Conservation (phyloP, 495 filamentous ascomycete species). For the Penicillium goetzii region DNA sequence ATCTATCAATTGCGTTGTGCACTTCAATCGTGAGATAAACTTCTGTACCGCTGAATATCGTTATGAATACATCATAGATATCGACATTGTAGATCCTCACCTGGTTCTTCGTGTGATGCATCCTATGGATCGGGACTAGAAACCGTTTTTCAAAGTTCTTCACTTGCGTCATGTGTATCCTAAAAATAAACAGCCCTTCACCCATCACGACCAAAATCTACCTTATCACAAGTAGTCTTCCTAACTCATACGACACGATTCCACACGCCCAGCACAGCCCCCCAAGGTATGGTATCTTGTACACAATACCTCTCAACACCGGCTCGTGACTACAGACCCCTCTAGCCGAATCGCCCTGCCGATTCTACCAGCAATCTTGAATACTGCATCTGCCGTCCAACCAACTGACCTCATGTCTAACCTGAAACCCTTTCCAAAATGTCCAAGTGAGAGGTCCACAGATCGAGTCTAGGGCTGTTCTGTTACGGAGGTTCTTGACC, state of each 20-base stretch:
- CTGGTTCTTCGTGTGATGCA: background rate
- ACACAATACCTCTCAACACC: background rate
- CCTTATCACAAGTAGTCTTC: background rate
- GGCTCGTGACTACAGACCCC: background rate
- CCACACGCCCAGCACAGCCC: background rate
- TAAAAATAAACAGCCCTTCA: background rate
- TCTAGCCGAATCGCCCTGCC: background rate
- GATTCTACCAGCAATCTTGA: conserved; percentile 14
- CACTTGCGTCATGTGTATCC: background rate
- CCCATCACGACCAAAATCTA: no score
- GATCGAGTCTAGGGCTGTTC: background rate
- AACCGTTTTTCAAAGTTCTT: background rate
- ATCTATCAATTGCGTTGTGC: background rate
- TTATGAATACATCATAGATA: background rate
- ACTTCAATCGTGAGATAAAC: background rate
- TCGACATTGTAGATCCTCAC: background rate
- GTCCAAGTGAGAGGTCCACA: background rate
- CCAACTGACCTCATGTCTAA: conserved; percentile 19
- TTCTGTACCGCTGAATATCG: background rate
- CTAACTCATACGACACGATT: background rate
- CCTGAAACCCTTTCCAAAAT: background rate
- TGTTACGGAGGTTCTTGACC: background rate
- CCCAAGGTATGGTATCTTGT: background rate
- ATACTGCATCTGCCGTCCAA: conserved; percentile 22
- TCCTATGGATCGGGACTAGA: background rate